These are phyloP conservation scores for Termitomyces sp. DNA, from an alignment of 1,284 basidiomycete genomes.

Conservation along the genomic window DNA sequence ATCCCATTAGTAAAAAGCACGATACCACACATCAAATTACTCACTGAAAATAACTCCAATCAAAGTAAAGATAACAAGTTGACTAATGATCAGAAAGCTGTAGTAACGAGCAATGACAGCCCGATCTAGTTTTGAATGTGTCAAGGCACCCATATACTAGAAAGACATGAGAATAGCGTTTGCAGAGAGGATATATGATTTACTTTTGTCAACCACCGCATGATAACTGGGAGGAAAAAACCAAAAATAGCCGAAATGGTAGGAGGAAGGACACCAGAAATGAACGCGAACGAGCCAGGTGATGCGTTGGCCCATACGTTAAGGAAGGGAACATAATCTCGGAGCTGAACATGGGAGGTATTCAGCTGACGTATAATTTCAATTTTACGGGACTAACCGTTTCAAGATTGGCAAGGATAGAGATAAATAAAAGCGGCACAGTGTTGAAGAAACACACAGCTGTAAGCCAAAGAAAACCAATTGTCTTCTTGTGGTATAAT, in stretches of 20 bases:
- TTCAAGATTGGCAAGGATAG: slow-evolving; percentile 75
- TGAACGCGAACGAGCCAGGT: slow-evolving; percentile 59
- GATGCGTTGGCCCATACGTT: slow-evolving; percentile 60
- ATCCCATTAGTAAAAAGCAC: background rate
- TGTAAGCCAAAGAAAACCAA: slow-evolving; percentile 74
- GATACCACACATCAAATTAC: slow-evolving; percentile 21
- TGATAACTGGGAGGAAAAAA: slow-evolving; percentile 82
- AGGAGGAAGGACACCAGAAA: slow-evolving; percentile 88
- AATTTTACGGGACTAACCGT: slow-evolving; percentile 40
- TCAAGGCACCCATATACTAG: slow-evolving; percentile 77
- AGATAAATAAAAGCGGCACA: slow-evolving; percentile 79
- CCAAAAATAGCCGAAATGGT: slow-evolving; percentile 85
- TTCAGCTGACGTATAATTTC: background rate
- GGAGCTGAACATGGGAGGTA: slow-evolving; percentile 35
- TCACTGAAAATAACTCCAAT: slow-evolving; percentile 83
- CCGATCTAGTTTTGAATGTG: slow-evolving; percentile 80
- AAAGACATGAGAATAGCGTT: slow-evolving; percentile 21
- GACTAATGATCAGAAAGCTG: slow-evolving; percentile 86
- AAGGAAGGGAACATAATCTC: slow-evolving; percentile 70
- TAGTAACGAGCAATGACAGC: slow-evolving; percentile 89
- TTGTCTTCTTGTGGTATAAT: slow-evolving; percentile 57
- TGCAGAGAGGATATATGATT: background rate
- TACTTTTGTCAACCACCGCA: slow-evolving; percentile 68
- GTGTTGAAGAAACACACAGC: slow-evolving; percentile 89
- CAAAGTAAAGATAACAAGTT: slow-evolving; percentile 88